Percentiles rank a stretch among this genome's conserved stretches.
Conservation (phyloP, 306 rosid genomes). For the Quercus berberidifolia region DNA sequence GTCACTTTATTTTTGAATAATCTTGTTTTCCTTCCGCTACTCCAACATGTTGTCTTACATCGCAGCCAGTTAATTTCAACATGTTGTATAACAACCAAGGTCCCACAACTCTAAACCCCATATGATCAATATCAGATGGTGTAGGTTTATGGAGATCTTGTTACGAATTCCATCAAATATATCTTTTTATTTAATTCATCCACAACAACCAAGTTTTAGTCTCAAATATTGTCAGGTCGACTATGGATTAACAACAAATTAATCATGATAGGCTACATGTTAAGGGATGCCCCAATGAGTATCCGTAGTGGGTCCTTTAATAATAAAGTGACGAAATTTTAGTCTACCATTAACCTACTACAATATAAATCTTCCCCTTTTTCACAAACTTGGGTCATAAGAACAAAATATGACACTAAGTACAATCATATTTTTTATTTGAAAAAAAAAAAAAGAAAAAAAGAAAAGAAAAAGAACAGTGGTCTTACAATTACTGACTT, state of each 20-base stretch:
- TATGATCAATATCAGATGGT: slow-evolving; percentile 6
- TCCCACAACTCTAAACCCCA: slow-evolving; percentile 16
- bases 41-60: neutral
- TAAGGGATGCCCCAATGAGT: too few relatives aligned
- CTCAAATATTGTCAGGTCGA: too few relatives aligned
- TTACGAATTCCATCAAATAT: slow-evolving; percentile 7
- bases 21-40: slow-evolving; percentile 13
- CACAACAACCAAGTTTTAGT: too few relatives aligned
- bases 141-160: slow-evolving; percentile 8
- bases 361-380: too few relatives aligned
- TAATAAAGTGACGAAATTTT: too few relatives aligned
- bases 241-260: too few relatives aligned
- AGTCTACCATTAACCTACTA: too few relatives aligned
- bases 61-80: slow-evolving; percentile 21
- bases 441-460: neutral
- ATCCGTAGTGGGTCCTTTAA: too few relatives aligned
- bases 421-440: too few relatives aligned
- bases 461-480: neutral
- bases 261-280: too few relatives aligned
- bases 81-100: neutral
- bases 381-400: too few relatives aligned
- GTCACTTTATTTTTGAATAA: slow-evolving; percentile 27
- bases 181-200: neutral
- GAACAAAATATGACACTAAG: too few relatives aligned
- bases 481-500: neutral